Base-by-base conservation (phyloP, 768 basidiomycete genomes). In the Clitopilus passeckerianus region DNA sequence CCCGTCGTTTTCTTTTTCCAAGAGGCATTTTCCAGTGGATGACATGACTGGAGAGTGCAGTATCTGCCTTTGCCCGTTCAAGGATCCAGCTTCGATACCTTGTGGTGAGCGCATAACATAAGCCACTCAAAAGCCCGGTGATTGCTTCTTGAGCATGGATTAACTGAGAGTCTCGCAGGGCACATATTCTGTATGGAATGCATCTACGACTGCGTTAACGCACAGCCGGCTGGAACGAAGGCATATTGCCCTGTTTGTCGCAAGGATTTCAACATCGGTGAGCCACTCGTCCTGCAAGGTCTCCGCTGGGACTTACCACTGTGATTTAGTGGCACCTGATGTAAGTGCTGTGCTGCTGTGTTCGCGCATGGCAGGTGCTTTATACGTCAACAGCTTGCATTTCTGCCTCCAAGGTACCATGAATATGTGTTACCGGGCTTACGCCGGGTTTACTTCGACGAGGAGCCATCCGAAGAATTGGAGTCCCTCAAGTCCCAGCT, bases 401-500 rank as follows among this genome's bases (percentile, higher is more conserved):
- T 75, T 57, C 72, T 85, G 18, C 80, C 82, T 4, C 69, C 73
- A 61, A 80, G 79, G 66, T 80, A 81, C 63, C 80, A 81, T 65
- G 70, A 71, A 44, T 83, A 76, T 64, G 70, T 83, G 34, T 50
- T 75, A 2, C 76, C 80, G 5, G 70, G 72, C 53, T 68, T 84
- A 16, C 77, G 82, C 58, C 78, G 81, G 60, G 73, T 85, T 14
- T 84, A 80, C 64, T 60, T 82, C 56, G 79, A 81, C 64, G 53
- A 50, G 46, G 15, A 23, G 22, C 46, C 46, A 20, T 20, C 46
- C 5, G 46, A 50, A 22, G 46, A 50, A 50, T 10, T 65, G 64
- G 71, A 63, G 63, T 74, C 62, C 53, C 67, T 67, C 34, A 53
- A 53, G 1, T 63, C 18, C 16, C 46, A 50, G 46, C 20, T 50